Evolutionary conservation across 768 basidiomycete species (phyloP), one percentile per base, ranked within the genome.

Genomic region (Mycena vulgaris): DNA sequence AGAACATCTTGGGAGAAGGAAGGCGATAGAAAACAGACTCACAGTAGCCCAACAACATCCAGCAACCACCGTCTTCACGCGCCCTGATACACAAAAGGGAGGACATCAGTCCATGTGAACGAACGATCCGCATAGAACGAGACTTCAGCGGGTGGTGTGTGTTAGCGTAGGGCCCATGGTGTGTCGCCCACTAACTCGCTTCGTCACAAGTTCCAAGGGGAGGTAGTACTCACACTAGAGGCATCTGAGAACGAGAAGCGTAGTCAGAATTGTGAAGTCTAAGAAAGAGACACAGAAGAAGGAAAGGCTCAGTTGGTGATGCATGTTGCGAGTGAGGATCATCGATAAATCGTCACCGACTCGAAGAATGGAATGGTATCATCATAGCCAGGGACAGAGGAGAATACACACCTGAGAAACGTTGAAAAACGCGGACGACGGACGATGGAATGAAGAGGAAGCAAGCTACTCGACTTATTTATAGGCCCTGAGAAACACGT

Each of bases 241-340:
- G 37, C 49, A 35, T 28, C 63, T 70, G 57, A 30, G 61, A 40
- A 66, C 42, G 47, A 39, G 47, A 39, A 61, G 58, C 23, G 57
- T 21, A 51, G 63, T 68, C 53, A 70, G 63, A 9, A 45, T 51
- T 45, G 27, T 57, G 60, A 60, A 61, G 40, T 42, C 14, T 4
- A 40, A 11, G 42, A 45, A 45, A 2, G 42, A 72, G 53, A 62
- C 48, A 66, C 53, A 58, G 65, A 67, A 68, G 66, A 69, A 69
- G 52, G 63, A 76, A 77, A 78, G 73, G 81, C 79, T 87, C 85
- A 87, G 85, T 84, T 89, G 86, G 87, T 89, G 86, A 87, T 93
- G 92, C 92, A 93, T 92, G 91, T 92, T 90, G 78, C 84, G 91
- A 92, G 90, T 81, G 80, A 79, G 91, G 91, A 85, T 92, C 91